Evolutionary conservation across 1,284 basidiomycete genomes (phyloP).

Genomic region (Sphagnurus paluster): DNA sequence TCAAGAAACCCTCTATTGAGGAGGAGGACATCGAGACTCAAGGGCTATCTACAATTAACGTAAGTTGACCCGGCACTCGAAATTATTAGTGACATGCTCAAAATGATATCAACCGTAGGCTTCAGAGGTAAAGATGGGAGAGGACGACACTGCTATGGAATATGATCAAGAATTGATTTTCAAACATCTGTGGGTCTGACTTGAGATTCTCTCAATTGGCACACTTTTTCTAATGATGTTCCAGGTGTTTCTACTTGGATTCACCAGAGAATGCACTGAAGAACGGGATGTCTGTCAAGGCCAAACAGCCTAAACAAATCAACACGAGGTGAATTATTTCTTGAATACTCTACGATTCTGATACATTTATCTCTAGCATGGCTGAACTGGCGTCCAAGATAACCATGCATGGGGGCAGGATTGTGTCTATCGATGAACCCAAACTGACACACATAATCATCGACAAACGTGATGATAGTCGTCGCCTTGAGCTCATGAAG

Average conservation of each 20-base stretch:
- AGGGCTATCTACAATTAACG: constrained; percentile 13
- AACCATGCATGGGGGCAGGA: constrained; percentile 66
- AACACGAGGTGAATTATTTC: constrained; percentile 45
- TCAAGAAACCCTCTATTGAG: constrained; percentile 22
- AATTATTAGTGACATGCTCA: background rate
- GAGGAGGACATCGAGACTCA: constrained; percentile 16
- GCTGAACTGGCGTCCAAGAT: constrained; percentile 52
- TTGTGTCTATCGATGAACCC: constrained; percentile 67
- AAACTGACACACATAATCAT: constrained; percentile 85
- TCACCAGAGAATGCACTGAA: constrained; percentile 68
- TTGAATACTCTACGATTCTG: constrained; percentile 3
- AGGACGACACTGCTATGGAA: constrained; percentile 60
- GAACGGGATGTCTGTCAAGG: constrained; percentile 59
- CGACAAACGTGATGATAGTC: constrained; percentile 73
- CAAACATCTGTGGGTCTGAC: constrained; percentile 65
- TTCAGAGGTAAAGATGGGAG: constrained; percentile 62
- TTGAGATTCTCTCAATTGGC: background rate
- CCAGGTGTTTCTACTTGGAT: constrained; percentile 86
- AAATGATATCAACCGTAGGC: background rate
- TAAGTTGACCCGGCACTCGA: background rate
- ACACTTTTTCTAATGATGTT: constrained; percentile 4
- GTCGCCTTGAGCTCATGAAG: constrained; percentile 69
- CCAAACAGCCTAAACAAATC: constrained; percentile 55
- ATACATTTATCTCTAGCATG: constrained; percentile 55
- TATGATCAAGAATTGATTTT: constrained; percentile 81